Conservation (phyloP, 371 early-diverging fungal genomes). For the Dichotomocladium elegans region DNA sequence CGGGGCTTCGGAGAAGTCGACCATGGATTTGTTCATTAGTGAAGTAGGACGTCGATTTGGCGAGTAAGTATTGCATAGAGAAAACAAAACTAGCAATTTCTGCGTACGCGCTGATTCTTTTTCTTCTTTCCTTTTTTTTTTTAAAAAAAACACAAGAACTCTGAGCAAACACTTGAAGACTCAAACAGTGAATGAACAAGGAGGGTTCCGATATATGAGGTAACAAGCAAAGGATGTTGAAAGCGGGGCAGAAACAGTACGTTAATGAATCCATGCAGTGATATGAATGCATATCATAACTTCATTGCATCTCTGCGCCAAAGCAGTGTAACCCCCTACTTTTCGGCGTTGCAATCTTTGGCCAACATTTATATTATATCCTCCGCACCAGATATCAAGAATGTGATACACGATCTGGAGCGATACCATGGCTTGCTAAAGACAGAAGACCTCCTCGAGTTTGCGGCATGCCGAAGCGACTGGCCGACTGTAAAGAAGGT, state of each 20-base stretch:
- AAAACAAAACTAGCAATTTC: too few species aligned
- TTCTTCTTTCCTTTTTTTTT: too few species aligned
- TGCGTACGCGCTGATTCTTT: background rate
- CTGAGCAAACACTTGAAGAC: constrained; percentile 77
- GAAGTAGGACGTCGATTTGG: constrained; percentile 87
- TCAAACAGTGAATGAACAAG: constrained; percentile 74
- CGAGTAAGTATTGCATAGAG: constrained; percentile 47
- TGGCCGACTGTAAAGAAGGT: constrained; percentile 79
- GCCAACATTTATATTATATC: constrained; percentile 90
- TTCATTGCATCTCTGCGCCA: constrained; percentile 60
- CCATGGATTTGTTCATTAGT: constrained; percentile 83
- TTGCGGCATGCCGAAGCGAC: constrained; percentile 83
- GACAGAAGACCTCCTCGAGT: constrained; percentile 89
- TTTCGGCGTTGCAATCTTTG: constrained; percentile 85
- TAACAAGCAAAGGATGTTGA: constrained; percentile 19
- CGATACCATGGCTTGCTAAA: constrained; percentile 83
- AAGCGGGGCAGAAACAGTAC: too few species aligned
- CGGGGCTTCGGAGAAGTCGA: constrained; percentile 78
- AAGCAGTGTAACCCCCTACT: constrained; percentile 71
- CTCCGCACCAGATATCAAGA: constrained; percentile 74
- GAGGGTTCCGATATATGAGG: constrained; percentile 76
- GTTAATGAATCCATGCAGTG: constrained; percentile 43
- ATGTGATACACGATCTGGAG: constrained; percentile 78
- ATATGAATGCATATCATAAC: constrained; percentile 81
- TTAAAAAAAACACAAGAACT: constrained; percentile 29